These are phyloP conservation scores for Avena insularis DNA, from an alignment of 176 grass and related monocot species.

Conservation along the genomic window DNA sequence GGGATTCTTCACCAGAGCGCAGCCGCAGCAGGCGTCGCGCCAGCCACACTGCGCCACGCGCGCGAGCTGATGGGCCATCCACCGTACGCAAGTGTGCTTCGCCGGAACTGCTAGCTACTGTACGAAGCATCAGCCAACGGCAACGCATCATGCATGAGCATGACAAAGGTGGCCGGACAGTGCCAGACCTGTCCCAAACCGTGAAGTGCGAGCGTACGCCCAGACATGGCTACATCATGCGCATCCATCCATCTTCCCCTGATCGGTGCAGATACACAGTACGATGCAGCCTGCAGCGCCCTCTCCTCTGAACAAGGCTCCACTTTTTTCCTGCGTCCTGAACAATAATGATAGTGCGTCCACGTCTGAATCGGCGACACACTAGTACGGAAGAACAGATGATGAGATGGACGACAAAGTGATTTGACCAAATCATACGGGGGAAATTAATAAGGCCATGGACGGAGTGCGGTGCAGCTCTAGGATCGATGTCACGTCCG, in stretches of 20 bases:
- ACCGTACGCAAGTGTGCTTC: not conserved
- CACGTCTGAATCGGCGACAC: too few species aligned
- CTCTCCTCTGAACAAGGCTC: too few species aligned
- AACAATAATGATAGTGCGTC: too few species aligned
- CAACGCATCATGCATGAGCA: not conserved
- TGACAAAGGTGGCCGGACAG: constrained; percentile 20
- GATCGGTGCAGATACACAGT: too few species aligned
- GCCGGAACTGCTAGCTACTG: not conserved
- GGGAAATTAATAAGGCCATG: not conserved
- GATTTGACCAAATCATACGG: not conserved
- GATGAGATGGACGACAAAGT: not conserved
- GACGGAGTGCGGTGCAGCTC: not conserved
- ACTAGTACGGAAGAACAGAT: not conserved
- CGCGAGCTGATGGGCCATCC: not conserved
- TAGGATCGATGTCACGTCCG: not conserved
- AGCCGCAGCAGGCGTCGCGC: not conserved
- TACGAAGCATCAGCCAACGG: not conserved
- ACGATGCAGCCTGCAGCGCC: too few species aligned
- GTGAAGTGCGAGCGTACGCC: not conserved
- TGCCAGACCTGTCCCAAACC: not conserved
- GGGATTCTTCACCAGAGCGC: not conserved
- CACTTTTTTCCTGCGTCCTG: too few species aligned
- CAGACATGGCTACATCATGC: not conserved
- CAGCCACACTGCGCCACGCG: not conserved
- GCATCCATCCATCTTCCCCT: too few species aligned